These are phyloP conservation scores for Coemansia sp. DNA, from an alignment of 192 early-diverging fungal species.

Conservation along the genomic window DNA sequence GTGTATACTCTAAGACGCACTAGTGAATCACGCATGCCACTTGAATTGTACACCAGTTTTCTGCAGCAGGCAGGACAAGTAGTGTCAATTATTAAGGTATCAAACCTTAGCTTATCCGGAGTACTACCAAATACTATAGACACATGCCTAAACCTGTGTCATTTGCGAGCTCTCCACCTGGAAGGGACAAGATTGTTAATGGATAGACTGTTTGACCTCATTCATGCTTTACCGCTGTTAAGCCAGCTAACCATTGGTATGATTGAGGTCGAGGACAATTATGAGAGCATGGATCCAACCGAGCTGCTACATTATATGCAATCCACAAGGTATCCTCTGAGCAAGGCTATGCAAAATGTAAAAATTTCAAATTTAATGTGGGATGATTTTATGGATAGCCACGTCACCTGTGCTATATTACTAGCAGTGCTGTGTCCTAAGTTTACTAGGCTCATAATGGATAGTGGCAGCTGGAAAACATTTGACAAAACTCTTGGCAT, in stretches of 20 bases:
- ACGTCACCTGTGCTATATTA: neutral
- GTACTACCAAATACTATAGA: no score
- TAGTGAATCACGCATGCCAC: no score
- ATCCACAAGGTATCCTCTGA: neutral
- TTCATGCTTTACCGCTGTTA: neutral
- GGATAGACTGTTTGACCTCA: neutral
- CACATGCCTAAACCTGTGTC: no score
- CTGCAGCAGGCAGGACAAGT: no score
- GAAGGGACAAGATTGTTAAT: neutral
- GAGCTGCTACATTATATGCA: neutral
- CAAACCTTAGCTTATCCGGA: no score
- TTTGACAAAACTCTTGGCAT: neutral
- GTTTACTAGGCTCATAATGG: neutral
- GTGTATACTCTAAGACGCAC: no score
- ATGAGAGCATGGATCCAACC: neutral
- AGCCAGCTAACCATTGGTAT: neutral
- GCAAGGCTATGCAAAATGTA: neutral
- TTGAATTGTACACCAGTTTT: no score
- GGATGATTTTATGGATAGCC: neutral
- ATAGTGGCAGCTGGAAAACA: neutral
- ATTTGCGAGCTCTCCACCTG: neutral
- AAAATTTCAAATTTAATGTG: neutral
- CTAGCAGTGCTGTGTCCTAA: neutral
- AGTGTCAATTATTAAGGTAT: no score
- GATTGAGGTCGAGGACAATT: neutral